Evolutionary conservation across 306 rosid species (phyloP).

Genomic region (Herpetospermum pedunculosum): DNA sequence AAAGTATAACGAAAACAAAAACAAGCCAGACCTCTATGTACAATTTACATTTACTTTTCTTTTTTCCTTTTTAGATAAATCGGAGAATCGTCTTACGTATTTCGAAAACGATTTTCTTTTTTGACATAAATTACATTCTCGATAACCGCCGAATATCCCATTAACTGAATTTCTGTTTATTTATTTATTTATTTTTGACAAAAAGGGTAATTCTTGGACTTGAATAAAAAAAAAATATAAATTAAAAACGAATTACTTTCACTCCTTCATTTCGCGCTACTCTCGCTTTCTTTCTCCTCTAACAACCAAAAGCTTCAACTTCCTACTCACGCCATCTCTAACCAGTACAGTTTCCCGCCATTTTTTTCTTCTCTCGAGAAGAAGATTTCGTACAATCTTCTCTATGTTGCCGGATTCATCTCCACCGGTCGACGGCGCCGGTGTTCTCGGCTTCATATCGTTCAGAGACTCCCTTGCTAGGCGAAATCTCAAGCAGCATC

Average conservation of each 20-base stretch:
- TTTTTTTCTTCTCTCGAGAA: not conserved
- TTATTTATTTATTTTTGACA: not conserved
- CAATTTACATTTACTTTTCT: no score
- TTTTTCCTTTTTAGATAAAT: no score
- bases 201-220: no score
- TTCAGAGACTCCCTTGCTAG: constrained; percentile 38
- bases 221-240: not conserved
- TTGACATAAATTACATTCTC: no score
- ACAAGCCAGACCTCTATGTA: no score
- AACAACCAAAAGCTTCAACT: not conserved
- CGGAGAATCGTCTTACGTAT: not conserved
- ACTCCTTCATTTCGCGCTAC: not conserved
- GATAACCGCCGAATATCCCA: not conserved
- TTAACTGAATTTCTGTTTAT: not conserved
- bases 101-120: no score
- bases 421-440: constrained; percentile 7
- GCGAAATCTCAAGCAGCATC: constrained; percentile 41
- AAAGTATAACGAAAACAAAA: no score
- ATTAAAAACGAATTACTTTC: not conserved
- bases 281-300: not conserved
- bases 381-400: not conserved
- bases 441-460: constrained; percentile 27
- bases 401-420: not conserved
- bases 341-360: not conserved
- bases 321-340: not conserved